Base-by-base conservation (phyloP, 2,329 filamentous ascomycete species). In the Alternaria novae-zelandiae region DNA sequence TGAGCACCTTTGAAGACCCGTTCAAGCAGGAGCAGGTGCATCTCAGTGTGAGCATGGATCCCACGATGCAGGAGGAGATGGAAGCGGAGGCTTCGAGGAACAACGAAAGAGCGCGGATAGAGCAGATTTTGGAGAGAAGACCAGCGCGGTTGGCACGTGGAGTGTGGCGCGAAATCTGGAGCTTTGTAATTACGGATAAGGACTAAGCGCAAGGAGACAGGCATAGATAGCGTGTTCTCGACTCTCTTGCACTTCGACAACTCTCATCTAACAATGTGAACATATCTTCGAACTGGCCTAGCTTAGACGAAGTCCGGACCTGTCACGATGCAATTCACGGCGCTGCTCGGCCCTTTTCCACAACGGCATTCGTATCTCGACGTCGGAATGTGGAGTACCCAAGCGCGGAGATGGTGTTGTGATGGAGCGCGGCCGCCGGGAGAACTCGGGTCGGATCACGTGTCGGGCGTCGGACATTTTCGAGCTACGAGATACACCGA, bases 141-240 rank as follows among this genome's bases (percentile, higher is more conserved):
- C 67, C 68, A 7, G 59, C 57, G 50, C 54, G 70, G 11, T 57
- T 68, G 45, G 58, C 67, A 25, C 53, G 64, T 0, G 61, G 64
- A 2, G 30, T 74, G 41, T 65, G 57, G 59, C 62, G 70, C n/a
- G 70, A 72, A 36, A 28, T 73, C 13, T 74, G 71, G 70, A 74
- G 71, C 50, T 73, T 71, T 54, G 55, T 72, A 1, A 57, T 68
- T 50, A 64, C 61, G 10, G 68, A 70, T 57, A 64, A 72, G 68
- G 57, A 7, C 7, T 28, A 13, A 54, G 47, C 15, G 47, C 28
- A 7, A 26, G n/a, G 0, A 41, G 15, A 41, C n/a, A 41, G 36
- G 36, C 36, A 0, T 41, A 41, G n/a, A 0, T 41, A 41, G 36
- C 0, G 36, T n/a, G 36, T 41, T 17, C 17, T 41, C 2, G 5